Evolutionary conservation across 805 yeast species (phyloP).

Genomic region (Clavispora asparagi): DNA sequence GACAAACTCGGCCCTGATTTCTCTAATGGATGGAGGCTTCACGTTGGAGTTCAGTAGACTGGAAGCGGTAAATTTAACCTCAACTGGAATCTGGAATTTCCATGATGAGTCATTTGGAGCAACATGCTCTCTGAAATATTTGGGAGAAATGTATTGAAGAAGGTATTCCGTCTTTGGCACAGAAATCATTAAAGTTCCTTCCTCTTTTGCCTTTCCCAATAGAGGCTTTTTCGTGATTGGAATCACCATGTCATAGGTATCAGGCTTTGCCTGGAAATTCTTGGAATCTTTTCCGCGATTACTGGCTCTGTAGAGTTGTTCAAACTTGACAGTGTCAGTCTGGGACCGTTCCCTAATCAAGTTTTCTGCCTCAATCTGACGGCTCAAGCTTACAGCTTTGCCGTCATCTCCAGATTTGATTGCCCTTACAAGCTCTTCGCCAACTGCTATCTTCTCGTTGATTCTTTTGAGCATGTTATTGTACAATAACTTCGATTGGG

Average conservation of each 20-base stretch:
- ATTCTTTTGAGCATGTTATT: conserved; percentile 22
- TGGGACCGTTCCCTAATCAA: background rate
- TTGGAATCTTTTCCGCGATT: background rate
- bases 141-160: conserved; percentile 20
- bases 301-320: conserved; percentile 12
- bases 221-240: conserved; percentile 26
- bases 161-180: conserved; percentile 27
- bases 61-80: conserved; percentile 21
- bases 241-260: conserved; percentile 24
- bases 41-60: conserved; percentile 10
- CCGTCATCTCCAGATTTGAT: conserved; percentile 1
- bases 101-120: conserved; percentile 7
- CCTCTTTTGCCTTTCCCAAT: conserved; percentile 25
- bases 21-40: conserved; percentile 21
- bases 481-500: conserved; percentile 10
- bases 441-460: conserved; percentile 23
- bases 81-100: conserved; percentile 26
- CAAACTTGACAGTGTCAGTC: conserved; percentile 7
- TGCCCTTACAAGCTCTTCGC: conserved; percentile 16
- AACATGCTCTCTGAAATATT: conserved; percentile 11
- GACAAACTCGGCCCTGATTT: conserved; percentile 26
- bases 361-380: background rate
- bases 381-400: background rate
- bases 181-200: conserved; percentile 29
- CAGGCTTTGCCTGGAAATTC: background rate